Conservation (phyloP, 2,329 filamentous ascomycete species). For the Delphinella strobiligena region DNA sequence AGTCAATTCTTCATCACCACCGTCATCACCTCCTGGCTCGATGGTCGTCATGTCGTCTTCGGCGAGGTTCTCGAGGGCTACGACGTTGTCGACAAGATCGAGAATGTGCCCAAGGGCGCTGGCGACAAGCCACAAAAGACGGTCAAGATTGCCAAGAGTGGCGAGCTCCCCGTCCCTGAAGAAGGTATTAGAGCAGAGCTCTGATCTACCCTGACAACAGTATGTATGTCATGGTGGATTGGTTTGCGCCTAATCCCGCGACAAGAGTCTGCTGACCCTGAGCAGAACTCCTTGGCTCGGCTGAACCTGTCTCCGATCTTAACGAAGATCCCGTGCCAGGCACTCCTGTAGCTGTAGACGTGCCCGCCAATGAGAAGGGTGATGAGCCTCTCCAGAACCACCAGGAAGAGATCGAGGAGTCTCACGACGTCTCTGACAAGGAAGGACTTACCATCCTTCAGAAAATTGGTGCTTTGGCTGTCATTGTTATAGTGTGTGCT, state of each 20-base stretch:
- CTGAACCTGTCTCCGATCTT: slow-evolving; percentile 5
- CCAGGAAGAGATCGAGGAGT: slow-evolving; percentile 6
- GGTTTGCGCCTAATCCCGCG: slow-evolving; percentile 17
- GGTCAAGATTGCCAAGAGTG: slow-evolving; percentile 72
- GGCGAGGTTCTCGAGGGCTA: slow-evolving; percentile 81
- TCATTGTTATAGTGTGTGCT: slow-evolving; percentile 29
- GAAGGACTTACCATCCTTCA: slow-evolving; percentile 28
- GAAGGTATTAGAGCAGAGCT: slow-evolving; percentile 93
- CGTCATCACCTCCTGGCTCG: slow-evolving; percentile 67
- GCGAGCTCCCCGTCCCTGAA: slow-evolving; percentile 68
- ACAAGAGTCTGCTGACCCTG: slow-evolving; percentile 6
- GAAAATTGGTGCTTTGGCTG: slow-evolving; percentile 33
- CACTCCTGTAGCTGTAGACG: slow-evolving; percentile 24
- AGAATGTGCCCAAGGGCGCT: slow-evolving; percentile 52
- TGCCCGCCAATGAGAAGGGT: slow-evolving; percentile 14
- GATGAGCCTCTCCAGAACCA: slow-evolving; percentile 9
- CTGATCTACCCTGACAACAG: slow-evolving; percentile 38
- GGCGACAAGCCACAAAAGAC: slow-evolving; percentile 57
- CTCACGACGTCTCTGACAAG: not conserved
- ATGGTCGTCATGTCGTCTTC: slow-evolving; percentile 77
- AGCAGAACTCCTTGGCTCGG: slow-evolving; percentile 4
- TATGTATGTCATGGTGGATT: slow-evolving; percentile 13
- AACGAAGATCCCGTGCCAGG: slow-evolving; percentile 4
- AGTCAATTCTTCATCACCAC: slow-evolving; percentile 90
- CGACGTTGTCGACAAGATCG: slow-evolving; percentile 67